These are phyloP conservation scores for Phalaenopsis aphrodite DNA, from an alignment of 106 monocot genomes.

Conservation along the genomic window DNA sequence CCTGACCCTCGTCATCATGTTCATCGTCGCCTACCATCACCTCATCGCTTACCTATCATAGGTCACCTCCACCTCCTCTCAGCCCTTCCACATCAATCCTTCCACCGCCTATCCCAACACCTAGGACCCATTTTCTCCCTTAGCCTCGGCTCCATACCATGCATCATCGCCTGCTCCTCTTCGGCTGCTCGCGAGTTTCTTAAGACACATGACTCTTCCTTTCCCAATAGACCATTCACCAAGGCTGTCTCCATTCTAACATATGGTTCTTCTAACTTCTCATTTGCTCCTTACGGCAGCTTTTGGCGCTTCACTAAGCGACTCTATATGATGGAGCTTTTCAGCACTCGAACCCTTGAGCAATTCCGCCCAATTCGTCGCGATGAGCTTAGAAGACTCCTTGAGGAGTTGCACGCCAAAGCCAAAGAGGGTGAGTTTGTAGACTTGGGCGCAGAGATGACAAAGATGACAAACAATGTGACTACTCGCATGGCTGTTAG, in stretches of 20 bases:
- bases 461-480: slow-evolving; percentile 39
- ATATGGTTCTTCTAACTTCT: slow-evolving; percentile 18
- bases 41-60: slow-evolving; percentile 30
- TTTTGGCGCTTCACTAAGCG: slow-evolving; percentile 26
- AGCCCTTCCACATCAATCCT: slow-evolving; percentile 31
- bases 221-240: slow-evolving; percentile 23
- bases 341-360: slow-evolving; percentile 24
- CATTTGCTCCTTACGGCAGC: slow-evolving; percentile 4
- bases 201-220: slow-evolving; percentile 25
- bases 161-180: slow-evolving; percentile 23
- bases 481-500: slow-evolving; percentile 32
- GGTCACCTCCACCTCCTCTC: slow-evolving; percentile 53
- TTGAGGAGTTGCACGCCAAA: slow-evolving; percentile 6
- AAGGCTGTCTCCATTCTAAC: slow-evolving; percentile 15
- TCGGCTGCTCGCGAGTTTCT: slow-evolving; percentile 16
- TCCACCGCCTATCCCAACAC: slow-evolving; percentile 27
- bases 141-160: slow-evolving; percentile 30
- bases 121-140: slow-evolving; percentile 37
- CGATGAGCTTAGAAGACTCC: not conserved
- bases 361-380: slow-evolving; percentile 29
- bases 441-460: slow-evolving; percentile 24
- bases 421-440: not conserved
- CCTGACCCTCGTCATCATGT: not conserved
- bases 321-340: slow-evolving; percentile 37
- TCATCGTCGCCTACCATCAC: slow-evolving; percentile 19